Evolutionary conservation across 257 asterid genomes (phyloP).

Genomic region (Lithospermum erythrorhizon): DNA sequence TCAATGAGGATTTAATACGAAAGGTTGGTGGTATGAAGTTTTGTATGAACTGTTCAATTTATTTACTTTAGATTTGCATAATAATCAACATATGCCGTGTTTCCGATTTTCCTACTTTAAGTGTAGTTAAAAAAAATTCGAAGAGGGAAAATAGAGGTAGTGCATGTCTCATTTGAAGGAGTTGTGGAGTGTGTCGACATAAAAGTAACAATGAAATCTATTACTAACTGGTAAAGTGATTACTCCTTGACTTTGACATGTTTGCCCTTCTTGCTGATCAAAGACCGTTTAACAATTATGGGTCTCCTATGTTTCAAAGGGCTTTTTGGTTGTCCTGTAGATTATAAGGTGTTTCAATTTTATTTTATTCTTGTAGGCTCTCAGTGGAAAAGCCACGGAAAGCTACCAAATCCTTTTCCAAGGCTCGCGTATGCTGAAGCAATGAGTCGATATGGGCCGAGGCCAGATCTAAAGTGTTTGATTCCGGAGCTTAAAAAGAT

Average conservation of each 20-base stretch:
- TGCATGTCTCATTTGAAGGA: too few species aligned
- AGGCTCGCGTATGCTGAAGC: slow-evolving; percentile 92
- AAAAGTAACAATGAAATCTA: too few species aligned
- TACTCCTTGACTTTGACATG: too few species aligned
- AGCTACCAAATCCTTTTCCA: slow-evolving; percentile 83
- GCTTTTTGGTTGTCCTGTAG: background rate
- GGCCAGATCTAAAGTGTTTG: slow-evolving; percentile 83
- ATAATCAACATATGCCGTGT: too few species aligned
- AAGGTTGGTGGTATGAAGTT: slow-evolving; percentile 34
- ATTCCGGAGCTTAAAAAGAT: slow-evolving; percentile 64
- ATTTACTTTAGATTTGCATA: too few species aligned
- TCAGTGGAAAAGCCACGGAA: slow-evolving; percentile 71
- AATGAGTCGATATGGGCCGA: slow-evolving; percentile 77
- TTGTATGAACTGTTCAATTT: background rate
- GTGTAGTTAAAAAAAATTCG: too few species aligned
- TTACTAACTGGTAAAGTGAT: too few species aligned
- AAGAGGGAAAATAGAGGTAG: too few species aligned
- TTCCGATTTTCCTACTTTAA: too few species aligned
- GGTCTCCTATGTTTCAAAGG: background rate
- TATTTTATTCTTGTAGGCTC: slow-evolving; percentile 74
- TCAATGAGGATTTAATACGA: slow-evolving; percentile 94
- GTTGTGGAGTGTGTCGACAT: too few species aligned
- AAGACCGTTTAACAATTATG: background rate
- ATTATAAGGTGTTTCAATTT: background rate
- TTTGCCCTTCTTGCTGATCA: background rate